Evolutionary conservation across 1,139 yeast genomes (phyloP).

Genomic region (Lodderomyces pseudojiufengensis): DNA sequence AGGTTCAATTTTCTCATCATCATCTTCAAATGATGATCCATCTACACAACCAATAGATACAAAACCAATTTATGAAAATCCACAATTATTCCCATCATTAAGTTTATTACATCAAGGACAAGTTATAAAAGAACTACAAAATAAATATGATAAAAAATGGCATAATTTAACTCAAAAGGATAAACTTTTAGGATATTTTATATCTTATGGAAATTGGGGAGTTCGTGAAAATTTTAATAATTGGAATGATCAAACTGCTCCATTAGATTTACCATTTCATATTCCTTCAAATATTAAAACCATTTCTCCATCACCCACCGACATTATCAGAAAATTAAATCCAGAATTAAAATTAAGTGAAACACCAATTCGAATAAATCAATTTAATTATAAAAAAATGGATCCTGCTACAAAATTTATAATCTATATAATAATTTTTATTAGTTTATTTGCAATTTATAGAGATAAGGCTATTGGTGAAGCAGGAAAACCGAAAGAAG

Average conservation of each 20-base stretch:
- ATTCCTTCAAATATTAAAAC: conserved; percentile 31
- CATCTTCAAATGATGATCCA: conserved; percentile 31
- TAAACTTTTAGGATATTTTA: conserved; percentile 52
- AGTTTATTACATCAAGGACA: conserved; percentile 58
- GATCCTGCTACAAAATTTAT: conserved; percentile 53
- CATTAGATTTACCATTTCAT: conserved; percentile 56
- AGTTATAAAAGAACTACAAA: conserved; percentile 51
- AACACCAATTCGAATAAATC: conserved; percentile 42
- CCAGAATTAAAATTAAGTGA: conserved; percentile 47
- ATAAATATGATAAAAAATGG: conserved; percentile 53
- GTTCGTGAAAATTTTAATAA: conserved; percentile 53
- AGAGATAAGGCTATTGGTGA: conserved; percentile 51
- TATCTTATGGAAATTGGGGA: conserved; percentile 65
- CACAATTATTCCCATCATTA: conserved; percentile 40
- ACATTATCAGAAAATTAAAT: conserved; percentile 27
- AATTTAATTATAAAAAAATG: conserved; percentile 48
- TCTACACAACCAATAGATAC: conserved; percentile 53
- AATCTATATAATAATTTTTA: conserved; percentile 43
- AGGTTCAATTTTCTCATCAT: conserved; percentile 29
- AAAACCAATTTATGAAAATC: conserved; percentile 46
- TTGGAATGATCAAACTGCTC: conserved; percentile 36
- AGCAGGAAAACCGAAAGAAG: conserved; percentile 43
- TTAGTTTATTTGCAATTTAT: conserved; percentile 41
- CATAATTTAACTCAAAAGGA: conserved; percentile 37
- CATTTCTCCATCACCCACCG: conserved; percentile 21